Evolutionary conservation across 1,284 basidiomycete species (phyloP), one percentile per base, ranked within the genome.

Genomic region (Ganoderma meredithae): DNA sequence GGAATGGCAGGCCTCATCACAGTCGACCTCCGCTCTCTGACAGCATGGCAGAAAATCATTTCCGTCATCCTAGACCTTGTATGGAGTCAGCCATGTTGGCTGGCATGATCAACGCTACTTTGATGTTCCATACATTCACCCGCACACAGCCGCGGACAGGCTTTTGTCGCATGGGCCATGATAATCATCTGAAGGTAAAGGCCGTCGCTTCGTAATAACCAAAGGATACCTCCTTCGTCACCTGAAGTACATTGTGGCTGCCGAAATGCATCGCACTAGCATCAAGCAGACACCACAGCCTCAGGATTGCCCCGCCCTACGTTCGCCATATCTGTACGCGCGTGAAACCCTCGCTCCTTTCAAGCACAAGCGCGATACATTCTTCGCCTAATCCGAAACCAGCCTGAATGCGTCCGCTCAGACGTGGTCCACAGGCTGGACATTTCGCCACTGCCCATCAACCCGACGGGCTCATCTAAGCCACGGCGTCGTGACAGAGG

Each of bases 141-240:
- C 10, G 58, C 19, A 3, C 19, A 2, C 4, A 31, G 2, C 27
- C 27, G 4, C 27, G 4, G 27, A 0, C 17, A 80, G 79, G 75
- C 77, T 8, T 74, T 79, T 56, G 76, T 80, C 4, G 76, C 78
- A 1, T 81, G 80, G 80, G 66, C 77, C 12, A 78, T 81, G 2
- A 79, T 80, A 1, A 73, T 73, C 49, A 61, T 77, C 36, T 69
- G 79, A 66, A 77, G 79, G 79, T 79, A 36, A 31, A 64, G 52
- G 27, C 27, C n/a, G 8, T n/a, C n/a, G 8, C 27, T 2, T 10
- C 2, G 5, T 27, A 12, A 10, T 22, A 8, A 81, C 59, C 74
- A 93, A 91, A 75, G 83, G 87, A 74, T 49, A 95, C 93, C 79
- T 95, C 96, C 77, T 86, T 87, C 6, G 85, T 72, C 88, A 89